These are phyloP conservation scores for Aspergillus brunneoviolaceus DNA, from an alignment of 2,329 filamentous ascomycete species.

Conservation along the genomic window DNA sequence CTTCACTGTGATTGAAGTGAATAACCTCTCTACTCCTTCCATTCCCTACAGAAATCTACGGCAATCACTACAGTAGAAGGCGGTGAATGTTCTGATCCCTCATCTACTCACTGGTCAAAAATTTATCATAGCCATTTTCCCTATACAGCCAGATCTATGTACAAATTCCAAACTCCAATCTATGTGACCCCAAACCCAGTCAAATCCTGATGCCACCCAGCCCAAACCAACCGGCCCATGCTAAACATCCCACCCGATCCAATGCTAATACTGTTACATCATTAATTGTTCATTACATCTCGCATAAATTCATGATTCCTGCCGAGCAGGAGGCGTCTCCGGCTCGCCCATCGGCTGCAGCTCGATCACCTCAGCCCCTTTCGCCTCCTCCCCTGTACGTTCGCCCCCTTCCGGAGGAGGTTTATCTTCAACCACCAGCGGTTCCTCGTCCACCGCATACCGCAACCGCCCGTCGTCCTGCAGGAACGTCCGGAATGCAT, in stretches of 20 bases:
- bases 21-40: too few species aligned
- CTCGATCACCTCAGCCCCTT: constrained; percentile 18
- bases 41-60: too few species aligned
- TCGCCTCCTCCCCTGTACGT: constrained; percentile 3
- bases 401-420: background rate
- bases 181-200: background rate
- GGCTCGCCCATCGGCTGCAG: constrained; percentile 8
- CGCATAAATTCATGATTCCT: constrained; percentile 19
- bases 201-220: background rate
- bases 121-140: background rate
- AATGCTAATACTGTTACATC: constrained; percentile 8
- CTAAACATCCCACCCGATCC: background rate
- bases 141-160: constrained; percentile 11
- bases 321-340: constrained; percentile 2
- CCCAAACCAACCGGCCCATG: background rate
- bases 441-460: constrained; percentile 35
- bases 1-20: too few species aligned
- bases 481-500: constrained; percentile 34
- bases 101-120: too few species aligned
- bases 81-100: too few species aligned
- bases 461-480: constrained; percentile 30
- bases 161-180: background rate
- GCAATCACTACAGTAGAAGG: too few species aligned
- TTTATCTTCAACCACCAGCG: constrained; percentile 6
- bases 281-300: constrained; percentile 11